These are phyloP conservation scores for Irpex lacteus DNA, from an alignment of 1,284 basidiomycete species.

Conservation along the genomic window DNA sequence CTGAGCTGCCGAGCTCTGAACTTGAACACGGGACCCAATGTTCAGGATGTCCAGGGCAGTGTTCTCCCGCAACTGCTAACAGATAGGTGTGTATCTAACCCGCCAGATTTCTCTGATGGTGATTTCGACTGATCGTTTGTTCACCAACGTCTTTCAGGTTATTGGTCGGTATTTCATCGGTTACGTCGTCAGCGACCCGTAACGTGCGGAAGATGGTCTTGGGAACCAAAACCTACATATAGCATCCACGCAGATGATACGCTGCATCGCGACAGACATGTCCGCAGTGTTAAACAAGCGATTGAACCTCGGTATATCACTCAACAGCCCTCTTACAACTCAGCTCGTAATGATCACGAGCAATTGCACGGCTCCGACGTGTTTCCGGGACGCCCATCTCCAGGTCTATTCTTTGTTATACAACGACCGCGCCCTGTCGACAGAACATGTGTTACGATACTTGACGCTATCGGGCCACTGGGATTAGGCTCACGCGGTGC, in stretches of 20 bases:
- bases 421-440: constrained; percentile 2
- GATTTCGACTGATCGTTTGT: background rate
- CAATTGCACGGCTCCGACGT: constrained; percentile 22
- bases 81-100: background rate
- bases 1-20: background rate
- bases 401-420: background rate
- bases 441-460: constrained; percentile 7
- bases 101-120: background rate
- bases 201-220: background rate
- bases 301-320: constrained; percentile 22
- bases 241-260: background rate
- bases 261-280: background rate
- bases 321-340: constrained; percentile 4
- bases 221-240: background rate
- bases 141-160: constrained; percentile 5
- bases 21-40: background rate
- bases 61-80: background rate
- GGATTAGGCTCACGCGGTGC: constrained; percentile 11
- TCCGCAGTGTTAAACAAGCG: constrained; percentile 3
- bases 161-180: constrained; percentile 16
- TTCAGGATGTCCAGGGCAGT: background rate
- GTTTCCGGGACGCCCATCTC: constrained; percentile 20
- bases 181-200: background rate
- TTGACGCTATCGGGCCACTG: constrained; percentile 3
- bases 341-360: constrained; percentile 24